These are phyloP conservation scores for Teratosphaeria nubilosa DNA, from an alignment of 2,329 filamentous ascomycete species.

Conservation along the genomic window DNA sequence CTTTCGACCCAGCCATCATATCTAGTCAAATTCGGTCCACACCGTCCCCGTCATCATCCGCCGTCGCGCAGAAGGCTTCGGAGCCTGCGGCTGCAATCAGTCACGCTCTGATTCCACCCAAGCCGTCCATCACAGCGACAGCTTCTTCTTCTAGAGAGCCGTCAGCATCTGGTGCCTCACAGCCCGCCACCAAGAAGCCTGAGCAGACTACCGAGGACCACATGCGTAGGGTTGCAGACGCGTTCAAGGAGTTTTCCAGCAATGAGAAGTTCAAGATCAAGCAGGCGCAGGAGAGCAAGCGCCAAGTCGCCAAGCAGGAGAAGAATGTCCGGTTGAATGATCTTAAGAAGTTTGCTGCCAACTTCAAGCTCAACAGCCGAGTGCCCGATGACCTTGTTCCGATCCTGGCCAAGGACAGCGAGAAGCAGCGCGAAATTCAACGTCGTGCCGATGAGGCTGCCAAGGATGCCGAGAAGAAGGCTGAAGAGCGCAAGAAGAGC, in stretches of 20 bases:
- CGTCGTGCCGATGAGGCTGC: constrained; percentile 73
- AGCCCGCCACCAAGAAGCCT: constrained; percentile 9
- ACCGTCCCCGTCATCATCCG: constrained; percentile 8
- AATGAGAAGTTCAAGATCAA: constrained; percentile 51
- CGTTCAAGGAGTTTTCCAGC: constrained; percentile 55
- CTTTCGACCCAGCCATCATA: constrained; percentile 82
- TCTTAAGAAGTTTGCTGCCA: constrained; percentile 86
- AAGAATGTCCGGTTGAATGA: constrained; percentile 90
- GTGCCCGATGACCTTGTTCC: constrained; percentile 85
- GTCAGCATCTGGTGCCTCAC: constrained; percentile 3
- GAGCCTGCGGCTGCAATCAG: constrained; percentile 16
- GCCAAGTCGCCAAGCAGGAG: constrained; percentile 53
- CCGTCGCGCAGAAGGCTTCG: constrained; percentile 2
- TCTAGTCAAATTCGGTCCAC: constrained; percentile 50
- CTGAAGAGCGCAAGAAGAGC: constrained; percentile 30
- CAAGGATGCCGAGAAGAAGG: constrained; percentile 42
- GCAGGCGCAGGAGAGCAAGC: constrained; percentile 44
- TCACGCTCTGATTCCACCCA: constrained; percentile 15
- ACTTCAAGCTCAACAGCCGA: constrained; percentile 87
- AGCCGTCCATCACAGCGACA: not conserved
- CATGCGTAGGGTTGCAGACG: constrained; percentile 50
- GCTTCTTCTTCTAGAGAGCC: constrained; percentile 7
- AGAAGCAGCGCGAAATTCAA: constrained; percentile 86
- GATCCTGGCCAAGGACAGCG: constrained; percentile 93
- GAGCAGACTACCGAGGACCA: constrained; percentile 47